Evolutionary conservation across 352 stramenopile genomes (phyloP), one percentile per base, ranked within the genome.

Genomic region (Phytophthora ramorum): DNA sequence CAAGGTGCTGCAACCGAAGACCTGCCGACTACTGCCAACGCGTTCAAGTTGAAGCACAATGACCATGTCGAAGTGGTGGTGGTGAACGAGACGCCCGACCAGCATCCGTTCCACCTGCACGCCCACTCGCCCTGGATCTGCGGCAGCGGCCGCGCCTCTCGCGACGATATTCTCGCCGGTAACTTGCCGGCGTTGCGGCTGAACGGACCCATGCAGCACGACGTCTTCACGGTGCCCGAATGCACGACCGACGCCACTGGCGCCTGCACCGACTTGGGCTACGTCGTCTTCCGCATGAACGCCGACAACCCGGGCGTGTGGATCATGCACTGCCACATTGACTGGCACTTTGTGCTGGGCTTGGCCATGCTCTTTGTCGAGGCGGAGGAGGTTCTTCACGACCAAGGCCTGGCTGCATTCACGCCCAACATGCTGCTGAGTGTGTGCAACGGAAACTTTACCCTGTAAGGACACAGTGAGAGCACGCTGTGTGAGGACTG

Each of bases 291-390:
- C 32, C 73, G 76, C n/a, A 13, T 82, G n/a, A 67, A 73, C 10
- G 65, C 74, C 10, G 66, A 81, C 62, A 82, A 85, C 41, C 70
- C 76, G 3, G 76, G 76, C 9, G 74, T 75, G 26, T 85, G 76
- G 76, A 58, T 85, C 14, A 73, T 85, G 44, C 76, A 85, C 57
- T 85, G 76, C 47, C 76, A 85, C 60, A 85, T 85, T 56, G 76
- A 85, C 35, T 78, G 71, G 73, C 70, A 83, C 55, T 75, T 81
- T 55, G 62, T 73, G 19, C 49, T 77, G 37, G 76, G 76, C 2
- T 52, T 85, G 60, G 63, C 22, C 7, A 79, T 83, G 71, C 41
- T 81, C n/a, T 76, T 85, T 14, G 64, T 85, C 0, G 76, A 83
- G 24, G 71, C 62, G 13, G 62, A 80, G 47, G 66, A 75, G 13